A percentile compares a stretch with the other conserved stretches of the same genome.
Conservation (phyloP, 441 rosid genomes). For the Metrosideros polymorpha region DNA sequence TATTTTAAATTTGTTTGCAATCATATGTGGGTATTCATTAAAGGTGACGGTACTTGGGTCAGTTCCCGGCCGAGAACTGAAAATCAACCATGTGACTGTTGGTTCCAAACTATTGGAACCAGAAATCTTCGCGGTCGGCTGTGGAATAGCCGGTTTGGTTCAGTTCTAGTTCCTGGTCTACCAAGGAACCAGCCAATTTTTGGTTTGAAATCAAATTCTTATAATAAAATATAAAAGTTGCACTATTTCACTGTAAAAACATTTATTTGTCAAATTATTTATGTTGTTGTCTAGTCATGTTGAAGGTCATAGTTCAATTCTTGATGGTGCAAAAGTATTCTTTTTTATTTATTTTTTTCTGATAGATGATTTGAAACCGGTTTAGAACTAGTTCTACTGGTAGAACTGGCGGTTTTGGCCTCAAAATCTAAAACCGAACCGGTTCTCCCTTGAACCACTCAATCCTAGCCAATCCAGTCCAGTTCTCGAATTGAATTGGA, state of each 20-base stretch:
- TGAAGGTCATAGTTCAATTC: not conserved
- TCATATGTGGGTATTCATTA: not conserved
- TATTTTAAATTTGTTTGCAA: not conserved
- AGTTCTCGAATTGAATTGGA: too few relatives aligned
- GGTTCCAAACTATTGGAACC: not conserved
- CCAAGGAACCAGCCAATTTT: not conserved
- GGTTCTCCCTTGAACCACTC: not conserved
- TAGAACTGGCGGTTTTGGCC: not conserved
- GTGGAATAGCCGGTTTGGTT: not conserved
- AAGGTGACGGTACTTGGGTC: not conserved
- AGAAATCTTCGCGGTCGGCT: not conserved
- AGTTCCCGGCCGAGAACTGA: not conserved
- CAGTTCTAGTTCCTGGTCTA: not conserved
- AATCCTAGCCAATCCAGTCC: accelerated
- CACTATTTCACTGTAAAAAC: not conserved
- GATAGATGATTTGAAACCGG: not conserved
- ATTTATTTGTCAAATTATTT: not conserved
- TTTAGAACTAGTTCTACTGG: not conserved
- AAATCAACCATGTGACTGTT: not conserved
- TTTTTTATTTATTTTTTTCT: not conserved
- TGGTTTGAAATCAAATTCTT: not conserved
- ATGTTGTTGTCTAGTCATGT: not conserved
- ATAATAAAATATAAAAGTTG: not conserved
- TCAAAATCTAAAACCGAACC: accelerated
- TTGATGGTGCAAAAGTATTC: not conserved